phyloP scores from a whole-genome alignment of 1,139 yeast genomes.

The Sugiyamaella sp. region DNA sequence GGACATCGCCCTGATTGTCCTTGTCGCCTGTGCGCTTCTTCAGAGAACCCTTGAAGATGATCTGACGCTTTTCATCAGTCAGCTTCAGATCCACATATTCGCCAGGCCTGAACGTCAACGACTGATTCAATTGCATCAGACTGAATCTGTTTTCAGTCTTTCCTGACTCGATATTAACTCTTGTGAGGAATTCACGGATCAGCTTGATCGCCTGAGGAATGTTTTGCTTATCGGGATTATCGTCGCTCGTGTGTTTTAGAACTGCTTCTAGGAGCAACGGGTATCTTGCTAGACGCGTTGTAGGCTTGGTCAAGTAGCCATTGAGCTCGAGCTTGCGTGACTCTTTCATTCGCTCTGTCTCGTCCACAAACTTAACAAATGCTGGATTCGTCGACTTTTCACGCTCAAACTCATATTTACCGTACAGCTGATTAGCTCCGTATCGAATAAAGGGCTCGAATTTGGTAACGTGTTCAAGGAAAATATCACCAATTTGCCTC shows the following conservation, averaged over 20 bases:
- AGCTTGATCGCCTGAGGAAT: conserved; percentile 74
- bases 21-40: conserved; percentile 78
- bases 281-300: conserved; percentile 93
- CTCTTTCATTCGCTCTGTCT: conserved; percentile 86
- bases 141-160: conserved; percentile 93
- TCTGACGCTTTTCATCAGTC: conserved; percentile 76
- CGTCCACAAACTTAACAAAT: conserved; percentile 91
- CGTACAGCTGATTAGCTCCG: conserved; percentile 96
- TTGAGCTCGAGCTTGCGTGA: conserved; percentile 88
- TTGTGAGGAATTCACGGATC: conserved; percentile 71
- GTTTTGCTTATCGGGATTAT: conserved; percentile 71
- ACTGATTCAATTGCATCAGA: conserved; percentile 81
- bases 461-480: conserved; percentile 77
- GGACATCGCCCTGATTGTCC: conserved; percentile 71
- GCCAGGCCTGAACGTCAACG: conserved; percentile 71
- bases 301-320: conserved; percentile 92
- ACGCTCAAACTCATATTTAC: conserved; percentile 92
- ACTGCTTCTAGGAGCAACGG: conserved; percentile 84
- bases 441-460: conserved; percentile 92
- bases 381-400: conserved; percentile 89
- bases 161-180: conserved; percentile 90
- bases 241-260: conserved; percentile 75
- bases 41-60: conserved; percentile 76
- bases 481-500: conserved; percentile 82
- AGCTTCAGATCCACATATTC: conserved; percentile 87